phyloP scores from a whole-genome alignment of 2,329 filamentous ascomycete genomes.

The Colletotrichum ledebouriae region DNA sequence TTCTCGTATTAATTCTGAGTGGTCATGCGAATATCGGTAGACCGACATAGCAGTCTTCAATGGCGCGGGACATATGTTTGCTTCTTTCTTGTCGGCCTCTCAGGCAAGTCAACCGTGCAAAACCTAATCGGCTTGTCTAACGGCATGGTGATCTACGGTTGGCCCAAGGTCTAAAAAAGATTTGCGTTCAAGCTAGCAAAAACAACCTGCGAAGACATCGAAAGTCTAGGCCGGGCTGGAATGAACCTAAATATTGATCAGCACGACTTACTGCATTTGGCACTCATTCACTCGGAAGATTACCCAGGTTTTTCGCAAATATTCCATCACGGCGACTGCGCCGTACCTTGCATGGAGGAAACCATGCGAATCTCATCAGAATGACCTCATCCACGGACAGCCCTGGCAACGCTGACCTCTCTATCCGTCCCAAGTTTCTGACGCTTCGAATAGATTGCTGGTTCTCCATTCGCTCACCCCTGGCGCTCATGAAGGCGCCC shows the following conservation, averaged over 20 bases:
- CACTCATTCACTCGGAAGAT: conserved; percentile 5
- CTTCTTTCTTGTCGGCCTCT: background rate
- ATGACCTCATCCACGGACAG: conserved; percentile 33
- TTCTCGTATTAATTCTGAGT: conserved; percentile 14
- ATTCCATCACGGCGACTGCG: conserved; percentile 5
- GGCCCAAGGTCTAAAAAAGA: background rate
- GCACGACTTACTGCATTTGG: conserved; percentile 16
- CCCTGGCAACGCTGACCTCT: conserved; percentile 1
- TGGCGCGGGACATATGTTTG: background rate
- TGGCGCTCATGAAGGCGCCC: conserved; percentile 18
- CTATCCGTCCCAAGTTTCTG: conserved; percentile 39
- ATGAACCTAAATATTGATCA: conserved; percentile 28
- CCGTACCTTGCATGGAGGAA: conserved; percentile 25
- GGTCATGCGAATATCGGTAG: conserved; percentile 30
- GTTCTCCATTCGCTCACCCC: conserved; percentile 30
- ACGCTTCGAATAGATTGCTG: conserved; percentile 41
- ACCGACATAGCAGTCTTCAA: conserved; percentile 1
- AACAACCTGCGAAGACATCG: background rate
- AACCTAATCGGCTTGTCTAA: conserved; percentile 18
- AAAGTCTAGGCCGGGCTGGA: conserved; percentile 36
- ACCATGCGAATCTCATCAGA: conserved; percentile 20
- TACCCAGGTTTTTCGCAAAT: conserved; percentile 4
- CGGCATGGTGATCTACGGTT: conserved; percentile 24
- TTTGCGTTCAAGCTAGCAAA: conserved; percentile 15
- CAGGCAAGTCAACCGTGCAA: too few species aligned